Conservation (phyloP, 257 asterid species). For the Solanum etuberosum region DNA sequence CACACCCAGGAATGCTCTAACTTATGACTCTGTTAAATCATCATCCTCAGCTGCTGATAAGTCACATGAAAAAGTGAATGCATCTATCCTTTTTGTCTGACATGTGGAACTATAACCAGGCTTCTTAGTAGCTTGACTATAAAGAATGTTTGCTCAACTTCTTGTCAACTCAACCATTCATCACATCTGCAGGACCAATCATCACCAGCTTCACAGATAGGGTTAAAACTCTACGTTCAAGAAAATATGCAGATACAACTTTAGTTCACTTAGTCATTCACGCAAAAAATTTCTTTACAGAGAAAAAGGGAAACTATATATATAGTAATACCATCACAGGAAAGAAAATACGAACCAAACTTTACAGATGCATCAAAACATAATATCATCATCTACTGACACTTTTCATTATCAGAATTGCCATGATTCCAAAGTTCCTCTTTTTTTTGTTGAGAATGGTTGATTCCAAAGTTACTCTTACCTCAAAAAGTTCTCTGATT, state of each 20-base stretch:
- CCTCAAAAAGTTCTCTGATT: background rate
- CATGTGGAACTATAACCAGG: background rate
- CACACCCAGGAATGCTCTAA: background rate
- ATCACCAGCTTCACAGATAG: background rate
- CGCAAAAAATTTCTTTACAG: background rate
- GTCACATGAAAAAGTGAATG: background rate
- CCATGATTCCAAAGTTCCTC: background rate
- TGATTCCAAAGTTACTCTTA: background rate
- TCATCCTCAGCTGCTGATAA: background rate
- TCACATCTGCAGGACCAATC: background rate
- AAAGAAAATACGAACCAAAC: too few species aligned
- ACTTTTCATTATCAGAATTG: too few species aligned
- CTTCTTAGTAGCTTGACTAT: background rate
- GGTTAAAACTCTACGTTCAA: background rate
- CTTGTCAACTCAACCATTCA: background rate
- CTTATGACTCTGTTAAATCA: background rate
- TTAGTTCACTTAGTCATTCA: background rate
- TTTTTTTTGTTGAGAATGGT: background rate
- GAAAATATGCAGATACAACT: background rate
- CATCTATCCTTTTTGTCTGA: background rate
- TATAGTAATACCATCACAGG: too few species aligned
- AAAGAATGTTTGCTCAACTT: background rate
- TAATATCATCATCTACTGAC: too few species aligned
- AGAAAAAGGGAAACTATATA: too few species aligned
- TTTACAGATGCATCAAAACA: too few species aligned